A percentile compares a stretch with the other conserved stretches of the same genome.
These are phyloP conservation scores for Anthracocystis walkeri DNA, from an alignment of 1,284 basidiomycete genomes.

Conservation along the genomic window DNA sequence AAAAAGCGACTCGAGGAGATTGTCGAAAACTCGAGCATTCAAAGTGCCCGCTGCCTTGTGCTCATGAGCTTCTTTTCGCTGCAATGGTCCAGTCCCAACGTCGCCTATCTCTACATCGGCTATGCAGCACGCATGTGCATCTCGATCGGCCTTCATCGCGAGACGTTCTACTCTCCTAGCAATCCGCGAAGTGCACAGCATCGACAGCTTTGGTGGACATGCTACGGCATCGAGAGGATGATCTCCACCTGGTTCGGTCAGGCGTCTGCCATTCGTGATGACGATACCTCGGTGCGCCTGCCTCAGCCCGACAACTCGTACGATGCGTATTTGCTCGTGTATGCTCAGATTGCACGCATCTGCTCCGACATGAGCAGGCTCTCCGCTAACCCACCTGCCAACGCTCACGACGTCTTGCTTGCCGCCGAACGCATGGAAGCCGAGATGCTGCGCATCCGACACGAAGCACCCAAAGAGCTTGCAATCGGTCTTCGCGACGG, in stretches of 20 bases:
- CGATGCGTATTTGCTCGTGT: constrained; percentile 44
- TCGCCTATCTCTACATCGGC: constrained; percentile 53
- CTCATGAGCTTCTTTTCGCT: constrained; percentile 53
- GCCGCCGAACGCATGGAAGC: constrained; percentile 43
- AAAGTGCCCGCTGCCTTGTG: constrained; percentile 47
- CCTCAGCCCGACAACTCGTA: constrained; percentile 42
- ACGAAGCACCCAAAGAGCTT: constrained; percentile 38
- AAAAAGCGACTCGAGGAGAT: constrained; percentile 51
- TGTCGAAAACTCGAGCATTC: constrained; percentile 51
- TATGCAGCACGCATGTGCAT: constrained; percentile 52
- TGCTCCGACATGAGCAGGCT: constrained; percentile 44
- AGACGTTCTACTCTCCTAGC: constrained; percentile 42
- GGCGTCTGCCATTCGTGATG: constrained; percentile 48
- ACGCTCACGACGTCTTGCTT: constrained; percentile 41
- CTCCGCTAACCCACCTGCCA: constrained; percentile 47
- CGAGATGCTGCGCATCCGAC: constrained; percentile 45
- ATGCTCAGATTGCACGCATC: constrained; percentile 34
- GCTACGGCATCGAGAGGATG: constrained; percentile 48
- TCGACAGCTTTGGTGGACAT: constrained; percentile 51
- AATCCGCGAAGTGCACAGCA: constrained; percentile 37
- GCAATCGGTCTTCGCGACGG: constrained; percentile 31
- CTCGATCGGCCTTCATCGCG: constrained; percentile 52
- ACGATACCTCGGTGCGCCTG: constrained; percentile 39
- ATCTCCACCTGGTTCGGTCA: constrained; percentile 51
- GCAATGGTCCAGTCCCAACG: constrained; percentile 53